Percentiles rank a stretch among this genome's conserved stretches.
phyloP scores from a whole-genome alignment of 805 yeast species.

The Schwanniomyces sp. region DNA sequence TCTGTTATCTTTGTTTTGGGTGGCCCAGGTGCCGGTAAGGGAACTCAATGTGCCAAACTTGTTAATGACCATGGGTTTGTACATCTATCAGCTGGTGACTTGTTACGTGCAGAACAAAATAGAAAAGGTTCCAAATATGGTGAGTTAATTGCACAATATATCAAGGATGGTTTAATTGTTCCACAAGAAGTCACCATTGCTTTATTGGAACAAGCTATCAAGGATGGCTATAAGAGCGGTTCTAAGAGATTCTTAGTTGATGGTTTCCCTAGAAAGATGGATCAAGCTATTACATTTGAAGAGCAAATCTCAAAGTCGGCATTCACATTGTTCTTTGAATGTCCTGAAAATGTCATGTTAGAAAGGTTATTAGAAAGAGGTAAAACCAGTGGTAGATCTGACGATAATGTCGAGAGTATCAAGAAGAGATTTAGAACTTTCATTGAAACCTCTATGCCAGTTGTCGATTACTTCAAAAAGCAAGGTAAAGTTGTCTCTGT shows the following conservation, averaged over 20 bases:
- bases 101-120: conserved; percentile 86
- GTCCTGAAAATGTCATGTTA: conserved; percentile 83
- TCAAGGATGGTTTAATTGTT: conserved; percentile 86
- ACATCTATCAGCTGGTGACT: conserved; percentile 95
- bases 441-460: conserved; percentile 89
- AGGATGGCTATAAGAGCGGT: conserved; percentile 48
- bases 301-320: conserved; percentile 67
- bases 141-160: conserved; percentile 76
- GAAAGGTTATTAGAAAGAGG: conserved; percentile 85
- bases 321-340: conserved; percentile 74
- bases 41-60: conserved; percentile 89
- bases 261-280: conserved; percentile 98
- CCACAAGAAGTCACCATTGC: conserved; percentile 92
- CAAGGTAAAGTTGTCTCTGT: conserved; percentile 76
- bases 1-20: conserved; percentile 90
- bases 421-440: conserved; percentile 86
- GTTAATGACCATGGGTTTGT: conserved; percentile 80
- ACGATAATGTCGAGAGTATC: conserved; percentile 90
- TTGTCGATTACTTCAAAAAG: conserved; percentile 76
- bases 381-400: conserved; percentile 90
- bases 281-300: conserved; percentile 94
- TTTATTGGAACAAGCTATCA: conserved; percentile 76
- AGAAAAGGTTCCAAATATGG: conserved; percentile 84
- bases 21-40: conserved; percentile 98
- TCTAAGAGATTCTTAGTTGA: conserved; percentile 75